These are phyloP conservation scores for Quercus tomentella DNA, from an alignment of 331 rosid species.

Conservation along the genomic window DNA sequence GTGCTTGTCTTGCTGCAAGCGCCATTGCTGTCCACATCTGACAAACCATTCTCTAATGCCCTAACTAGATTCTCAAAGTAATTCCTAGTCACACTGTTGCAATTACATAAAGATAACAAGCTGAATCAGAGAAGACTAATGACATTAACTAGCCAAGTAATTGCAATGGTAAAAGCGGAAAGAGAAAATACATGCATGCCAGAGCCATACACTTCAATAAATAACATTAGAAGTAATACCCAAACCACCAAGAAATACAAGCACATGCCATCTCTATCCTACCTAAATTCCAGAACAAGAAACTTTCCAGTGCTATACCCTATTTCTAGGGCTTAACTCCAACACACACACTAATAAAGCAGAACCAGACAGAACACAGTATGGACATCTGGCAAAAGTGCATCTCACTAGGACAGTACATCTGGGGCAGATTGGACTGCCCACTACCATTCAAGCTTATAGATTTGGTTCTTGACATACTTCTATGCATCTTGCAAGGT, in stretches of 20 bases:
- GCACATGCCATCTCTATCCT: background rate
- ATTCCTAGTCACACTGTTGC: constrained; percentile 52
- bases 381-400: background rate
- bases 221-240: background rate
- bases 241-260: background rate
- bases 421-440: background rate
- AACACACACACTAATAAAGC: background rate
- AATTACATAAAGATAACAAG: constrained; percentile 18
- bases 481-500: background rate
- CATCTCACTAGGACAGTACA: background rate
- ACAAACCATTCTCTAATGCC: constrained; percentile 65
- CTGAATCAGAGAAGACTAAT: background rate
- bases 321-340: background rate
- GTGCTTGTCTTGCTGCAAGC: constrained; percentile 50
- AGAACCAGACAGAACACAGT: background rate
- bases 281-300: background rate
- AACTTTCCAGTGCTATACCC: background rate
- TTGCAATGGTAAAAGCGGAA: background rate
- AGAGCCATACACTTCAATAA: background rate
- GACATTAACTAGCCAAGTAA: background rate
- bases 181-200: background rate
- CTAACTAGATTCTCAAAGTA: constrained; percentile 71
- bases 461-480: background rate
- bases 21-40: constrained; percentile 52
- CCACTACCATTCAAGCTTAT: background rate